Evolutionary conservation across 202 grass and related monocot genomes (phyloP).

Genomic region (Cymbopogon flexuosus): DNA sequence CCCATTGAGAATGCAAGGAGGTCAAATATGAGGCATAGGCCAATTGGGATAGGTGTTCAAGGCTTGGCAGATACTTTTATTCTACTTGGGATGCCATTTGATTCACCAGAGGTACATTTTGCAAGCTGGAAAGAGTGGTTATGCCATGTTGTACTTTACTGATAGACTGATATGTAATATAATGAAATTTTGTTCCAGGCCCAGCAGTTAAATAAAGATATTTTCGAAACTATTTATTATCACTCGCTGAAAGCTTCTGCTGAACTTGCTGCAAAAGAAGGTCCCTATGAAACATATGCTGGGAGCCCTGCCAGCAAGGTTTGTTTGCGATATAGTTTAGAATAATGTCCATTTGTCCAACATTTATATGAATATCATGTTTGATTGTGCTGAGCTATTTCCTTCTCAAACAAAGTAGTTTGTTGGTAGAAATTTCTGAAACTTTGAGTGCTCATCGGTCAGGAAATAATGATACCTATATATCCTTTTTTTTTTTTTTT

Average conservation of each 20-base stretch:
- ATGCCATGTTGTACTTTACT: constrained; percentile 27
- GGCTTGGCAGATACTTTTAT: constrained; percentile 96
- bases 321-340: background rate
- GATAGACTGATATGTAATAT: constrained; percentile 32
- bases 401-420: background rate
- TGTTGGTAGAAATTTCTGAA: background rate
- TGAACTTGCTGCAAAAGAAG: constrained; percentile 69
- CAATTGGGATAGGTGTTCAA: constrained; percentile 96
- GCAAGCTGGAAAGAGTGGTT: background rate
- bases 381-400: background rate
- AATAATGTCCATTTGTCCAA: background rate
- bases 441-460: background rate
- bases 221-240: constrained; percentile 92
- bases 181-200: constrained; percentile 46
- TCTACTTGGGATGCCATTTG: constrained; percentile 93
- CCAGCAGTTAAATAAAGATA: constrained; percentile 83
- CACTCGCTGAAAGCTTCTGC: constrained; percentile 80
- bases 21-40: constrained; percentile 77
- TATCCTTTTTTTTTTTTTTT: background rate
- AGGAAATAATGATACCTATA: background rate
- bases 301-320: constrained; percentile 96
- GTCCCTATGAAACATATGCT: constrained; percentile 87
- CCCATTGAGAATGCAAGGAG: constrained; percentile 69
- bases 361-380: background rate
- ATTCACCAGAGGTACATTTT: constrained; percentile 67